Base-by-base conservation (phyloP, 2,329 filamentous ascomycete species). In the Aureobasidium subglaciale region DNA sequence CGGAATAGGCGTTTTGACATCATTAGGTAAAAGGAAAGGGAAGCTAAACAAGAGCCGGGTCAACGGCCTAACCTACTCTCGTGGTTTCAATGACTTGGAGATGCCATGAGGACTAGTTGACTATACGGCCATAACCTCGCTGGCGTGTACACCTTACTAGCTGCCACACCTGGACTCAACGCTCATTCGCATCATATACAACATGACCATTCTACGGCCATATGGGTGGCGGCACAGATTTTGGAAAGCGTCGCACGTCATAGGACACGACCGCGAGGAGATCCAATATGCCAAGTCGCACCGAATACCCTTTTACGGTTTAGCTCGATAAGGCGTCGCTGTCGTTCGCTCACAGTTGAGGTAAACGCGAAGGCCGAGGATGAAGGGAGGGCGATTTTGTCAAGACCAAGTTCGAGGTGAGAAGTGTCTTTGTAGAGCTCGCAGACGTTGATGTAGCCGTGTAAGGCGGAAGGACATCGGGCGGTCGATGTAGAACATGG, bases 21-120 rank as follows among this genome's bases (percentile, higher is more conserved):
- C 52, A 55, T 55, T 55, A 55, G 42, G 52, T 55, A 55, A 55
- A 55, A 30, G n/a, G 15, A 46, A 35, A 54, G 18, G 11, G 35
- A 40, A 24, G 10, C 34, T 50, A 41, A 30, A 41, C 35, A 43
- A 35, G 22, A 27, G 38, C 29, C 38, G 38, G 38, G 29, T 43
- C 15, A 42, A 43, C 50, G 50, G 50, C 35, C 27, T 3, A 32
- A 52, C 22, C 34, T 50, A 38, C 20, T 8, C 46, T 50, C 10
- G 34, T 50, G 46, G 34, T 38, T 37, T 18, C 24, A 10, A 29
- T 13, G 45, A 49, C 11, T 9, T 25, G 11, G 15, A 32, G 34
- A 27, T 50, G 46, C 8, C 6, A 27, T 50, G 22, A 18, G 24
- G 10, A 37, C 1, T 29, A 7, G 22, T 25, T 24, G 25, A 16